phyloP scores from a whole-genome alignment of 306 rosid genomes.

The Inga laurina region DNA sequence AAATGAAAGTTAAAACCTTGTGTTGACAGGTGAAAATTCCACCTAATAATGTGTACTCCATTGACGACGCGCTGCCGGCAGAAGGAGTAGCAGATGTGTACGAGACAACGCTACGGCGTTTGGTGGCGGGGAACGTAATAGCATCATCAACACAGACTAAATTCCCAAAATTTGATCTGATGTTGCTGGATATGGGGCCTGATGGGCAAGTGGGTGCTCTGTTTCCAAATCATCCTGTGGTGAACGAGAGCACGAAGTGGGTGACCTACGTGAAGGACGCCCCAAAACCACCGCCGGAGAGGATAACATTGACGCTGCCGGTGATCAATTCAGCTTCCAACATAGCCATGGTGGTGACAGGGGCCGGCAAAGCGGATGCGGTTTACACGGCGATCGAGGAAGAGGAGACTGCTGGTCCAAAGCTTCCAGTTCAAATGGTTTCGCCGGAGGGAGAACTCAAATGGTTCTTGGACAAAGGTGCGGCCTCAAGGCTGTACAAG shows the following conservation, averaged over 20 bases:
- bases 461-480: conserved; percentile 68
- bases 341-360: conserved; percentile 58
- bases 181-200: conserved; percentile 69
- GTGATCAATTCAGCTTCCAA: conserved; percentile 63
- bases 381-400: conserved; percentile 48
- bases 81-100: conserved; percentile 76
- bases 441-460: conserved; percentile 56
- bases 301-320: conserved; percentile 64
- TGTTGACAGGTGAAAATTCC: conserved; percentile 47
- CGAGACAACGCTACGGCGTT: conserved; percentile 51
- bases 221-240: conserved; percentile 62
- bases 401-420: conserved; percentile 10
- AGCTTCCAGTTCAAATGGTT: conserved; percentile 55
- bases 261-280: conserved; percentile 60
- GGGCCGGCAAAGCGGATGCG: conserved; percentile 51
- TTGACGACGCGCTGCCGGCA: conserved; percentile 58
- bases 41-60: conserved; percentile 55
- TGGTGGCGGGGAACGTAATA: conserved; percentile 41
- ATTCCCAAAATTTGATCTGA: conserved; percentile 66
- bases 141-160: conserved; percentile 38
- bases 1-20: not conserved
- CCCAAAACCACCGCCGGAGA: conserved; percentile 72
- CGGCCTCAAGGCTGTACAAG: conserved; percentile 58
- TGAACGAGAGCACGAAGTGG: conserved; percentile 57
- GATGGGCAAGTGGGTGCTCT: conserved; percentile 39